phyloP scores from a whole-genome alignment of 176 grass and related monocot species.

The Aegilops speltoides region DNA sequence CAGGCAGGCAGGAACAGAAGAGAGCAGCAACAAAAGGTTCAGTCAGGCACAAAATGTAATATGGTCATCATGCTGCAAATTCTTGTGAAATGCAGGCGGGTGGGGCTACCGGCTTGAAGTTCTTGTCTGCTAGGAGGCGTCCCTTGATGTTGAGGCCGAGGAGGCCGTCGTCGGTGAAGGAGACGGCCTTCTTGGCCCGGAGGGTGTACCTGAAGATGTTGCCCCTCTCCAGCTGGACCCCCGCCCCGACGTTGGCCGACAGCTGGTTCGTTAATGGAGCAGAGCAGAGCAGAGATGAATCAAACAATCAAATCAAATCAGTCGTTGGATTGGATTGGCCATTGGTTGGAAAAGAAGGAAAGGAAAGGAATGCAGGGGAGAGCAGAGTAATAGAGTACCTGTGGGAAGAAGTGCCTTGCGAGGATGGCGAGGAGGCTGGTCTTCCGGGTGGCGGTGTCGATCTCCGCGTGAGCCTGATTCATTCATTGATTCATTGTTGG shows the following conservation, averaged over 20 bases:
- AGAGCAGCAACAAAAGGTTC: no score
- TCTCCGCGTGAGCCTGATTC: constrained; percentile 75
- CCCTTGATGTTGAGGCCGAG: constrained; percentile 72
- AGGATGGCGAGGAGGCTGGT: constrained; percentile 64
- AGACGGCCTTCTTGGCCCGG: constrained; percentile 62
- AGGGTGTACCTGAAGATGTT: constrained; percentile 52
- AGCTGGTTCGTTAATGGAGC: constrained; percentile 32
- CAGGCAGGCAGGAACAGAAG: no score
- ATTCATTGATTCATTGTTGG: neutral
- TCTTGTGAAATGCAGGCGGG: neutral
- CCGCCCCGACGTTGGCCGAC: constrained; percentile 61
- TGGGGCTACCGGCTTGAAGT: constrained; percentile 52
- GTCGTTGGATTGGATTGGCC: neutral
- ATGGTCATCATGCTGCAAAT: no score
- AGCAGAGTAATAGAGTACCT: constrained; percentile 9
- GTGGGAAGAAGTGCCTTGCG: constrained; percentile 58
- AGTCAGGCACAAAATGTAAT: neutral
- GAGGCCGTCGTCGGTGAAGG: constrained; percentile 36
- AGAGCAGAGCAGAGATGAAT: neutral
- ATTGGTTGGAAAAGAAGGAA: neutral
- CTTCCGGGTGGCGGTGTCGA: constrained; percentile 44
- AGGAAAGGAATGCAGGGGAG: neutral
- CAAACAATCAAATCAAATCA: neutral
- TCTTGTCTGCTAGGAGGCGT: constrained; percentile 39
- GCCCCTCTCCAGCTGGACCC: constrained; percentile 49